These are phyloP conservation scores for Ogataea zsoltii DNA, from an alignment of 805 yeast genomes.

Conservation along the genomic window DNA sequence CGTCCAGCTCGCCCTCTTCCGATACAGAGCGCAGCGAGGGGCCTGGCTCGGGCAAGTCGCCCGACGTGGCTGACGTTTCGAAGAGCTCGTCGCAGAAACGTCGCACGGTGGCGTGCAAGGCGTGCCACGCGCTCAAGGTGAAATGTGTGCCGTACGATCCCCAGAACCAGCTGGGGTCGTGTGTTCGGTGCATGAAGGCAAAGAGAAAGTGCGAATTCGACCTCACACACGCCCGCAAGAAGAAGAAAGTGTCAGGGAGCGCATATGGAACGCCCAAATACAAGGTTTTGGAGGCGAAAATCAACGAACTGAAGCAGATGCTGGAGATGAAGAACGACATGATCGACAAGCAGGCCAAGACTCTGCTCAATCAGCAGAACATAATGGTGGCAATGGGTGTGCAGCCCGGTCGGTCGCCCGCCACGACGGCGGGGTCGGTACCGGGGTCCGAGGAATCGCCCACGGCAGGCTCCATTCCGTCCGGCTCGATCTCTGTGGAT, in stretches of 20 bases:
- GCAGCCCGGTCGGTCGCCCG: not conserved
- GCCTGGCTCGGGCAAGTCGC: constrained; percentile 1
- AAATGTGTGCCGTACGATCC: constrained; percentile 75
- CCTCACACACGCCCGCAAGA: constrained; percentile 55
- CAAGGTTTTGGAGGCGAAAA: constrained; percentile 31
- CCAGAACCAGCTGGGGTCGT: constrained; percentile 60
- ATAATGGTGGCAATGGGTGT: constrained; percentile 1
- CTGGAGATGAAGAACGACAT: constrained; percentile 9
- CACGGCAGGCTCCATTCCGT: not conserved
- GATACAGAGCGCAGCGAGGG: constrained; percentile 2
- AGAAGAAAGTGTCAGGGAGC: constrained; percentile 26
- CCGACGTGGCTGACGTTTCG: not conserved
- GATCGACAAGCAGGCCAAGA: constrained; percentile 13
- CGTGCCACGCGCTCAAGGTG: constrained; percentile 84
- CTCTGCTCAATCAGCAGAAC: constrained; percentile 10
- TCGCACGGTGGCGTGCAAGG: constrained; percentile 60
- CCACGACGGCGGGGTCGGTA: not conserved
- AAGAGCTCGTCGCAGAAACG: constrained; percentile 25
- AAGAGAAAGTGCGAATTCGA: constrained; percentile 69
- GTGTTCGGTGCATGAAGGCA: constrained; percentile 71
- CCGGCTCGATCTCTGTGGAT: constrained; percentile 2
- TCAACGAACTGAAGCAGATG: constrained; percentile 18
- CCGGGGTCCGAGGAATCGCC: not conserved
- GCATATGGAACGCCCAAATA: constrained; percentile 13
- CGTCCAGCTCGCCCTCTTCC: constrained; percentile 1